phyloP scores from a whole-genome alignment of 73 alveolate species.

The Tetrahymena thermophila region DNA sequence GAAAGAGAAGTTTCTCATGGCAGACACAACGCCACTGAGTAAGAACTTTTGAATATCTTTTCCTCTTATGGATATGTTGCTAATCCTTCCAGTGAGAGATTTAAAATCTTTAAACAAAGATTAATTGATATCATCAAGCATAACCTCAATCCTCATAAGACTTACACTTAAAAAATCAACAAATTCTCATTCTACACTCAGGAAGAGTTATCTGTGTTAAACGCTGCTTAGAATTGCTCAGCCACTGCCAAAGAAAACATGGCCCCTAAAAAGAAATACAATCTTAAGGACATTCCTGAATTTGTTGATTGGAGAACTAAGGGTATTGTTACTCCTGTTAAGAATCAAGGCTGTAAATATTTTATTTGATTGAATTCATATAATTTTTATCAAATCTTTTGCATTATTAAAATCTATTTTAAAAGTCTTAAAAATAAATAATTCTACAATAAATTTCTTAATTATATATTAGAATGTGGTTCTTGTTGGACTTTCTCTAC shows the following conservation, averaged over 20 bases:
- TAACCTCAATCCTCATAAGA: background rate
- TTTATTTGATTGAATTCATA: too few relatives aligned
- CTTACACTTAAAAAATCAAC: background rate
- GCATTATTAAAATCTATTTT: too few relatives aligned
- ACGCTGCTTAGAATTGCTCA: background rate
- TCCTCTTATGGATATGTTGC: background rate
- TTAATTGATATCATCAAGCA: background rate
- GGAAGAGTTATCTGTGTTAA: background rate
- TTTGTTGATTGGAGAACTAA: slow-evolving; percentile 58
- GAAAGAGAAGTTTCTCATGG: background rate
- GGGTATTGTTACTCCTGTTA: slow-evolving; percentile 59
- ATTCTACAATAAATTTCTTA: background rate
- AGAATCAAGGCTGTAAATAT: slow-evolving; percentile 32
- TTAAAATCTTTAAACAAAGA: background rate
- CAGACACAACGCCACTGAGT: slow-evolving; percentile 2
- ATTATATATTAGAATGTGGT: slow-evolving; percentile 51
- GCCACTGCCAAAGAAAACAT: background rate
- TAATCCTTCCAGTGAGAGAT: background rate
- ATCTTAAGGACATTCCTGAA: background rate
- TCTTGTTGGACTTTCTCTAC: slow-evolving; percentile 84
- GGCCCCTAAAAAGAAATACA: background rate
- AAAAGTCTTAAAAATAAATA: too few relatives aligned
- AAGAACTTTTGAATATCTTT: background rate
- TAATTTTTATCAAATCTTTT: too few relatives aligned
- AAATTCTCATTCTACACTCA: background rate